Base-by-base conservation (phyloP, 2,329 filamentous ascomycete genomes). In the Xylariaceae sp. region DNA sequence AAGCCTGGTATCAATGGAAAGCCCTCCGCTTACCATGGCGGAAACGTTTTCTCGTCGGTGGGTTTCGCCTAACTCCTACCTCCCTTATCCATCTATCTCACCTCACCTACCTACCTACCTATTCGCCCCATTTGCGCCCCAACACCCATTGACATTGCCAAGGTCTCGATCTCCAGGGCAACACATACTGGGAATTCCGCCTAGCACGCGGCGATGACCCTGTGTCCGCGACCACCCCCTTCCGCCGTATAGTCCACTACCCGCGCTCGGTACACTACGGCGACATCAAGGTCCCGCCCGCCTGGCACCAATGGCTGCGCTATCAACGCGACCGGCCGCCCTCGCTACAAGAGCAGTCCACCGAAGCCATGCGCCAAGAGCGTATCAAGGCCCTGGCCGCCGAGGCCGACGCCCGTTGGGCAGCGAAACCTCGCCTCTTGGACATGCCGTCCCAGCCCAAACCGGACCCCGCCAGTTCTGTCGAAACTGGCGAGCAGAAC, bases 281-380 rank as follows among this genome's bases (percentile, higher is more conserved):
- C 62, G 76, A 80, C 35, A 76, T 86, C 51, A 70, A 70, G 53
- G 81, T 86, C 56, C 73, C 78, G 50, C 83, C 84, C 8, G 75
- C 77, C 60, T 87, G 84, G 84, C 83, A 86, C 70, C 83, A 86
- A 65, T 87, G 84, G 84, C 74, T 87, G 47, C 80, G 84, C 12
- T 76, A 86, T 67, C 80, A 78, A 45, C 79, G 84, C 26, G 57
- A 65, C 2, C 67, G 76, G 0, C 73, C 84, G 1, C 84, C 84
- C 0, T 77, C 73, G 1, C 68, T 86, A 8, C 69, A 71, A 1
- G 84, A 87, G 67, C 82, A 86, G 68, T 64, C 71, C 5, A 68
- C 66, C 35, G 84, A 87, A 51, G 65, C 81, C 1, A 64, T 67
- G 8, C 75, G 84, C 30, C 80, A 77, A 67, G 71, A 73, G 49